Evolutionary conservation across 495 filamentous ascomycete species (phyloP).

Genomic region (Trichoderma reesei): DNA sequence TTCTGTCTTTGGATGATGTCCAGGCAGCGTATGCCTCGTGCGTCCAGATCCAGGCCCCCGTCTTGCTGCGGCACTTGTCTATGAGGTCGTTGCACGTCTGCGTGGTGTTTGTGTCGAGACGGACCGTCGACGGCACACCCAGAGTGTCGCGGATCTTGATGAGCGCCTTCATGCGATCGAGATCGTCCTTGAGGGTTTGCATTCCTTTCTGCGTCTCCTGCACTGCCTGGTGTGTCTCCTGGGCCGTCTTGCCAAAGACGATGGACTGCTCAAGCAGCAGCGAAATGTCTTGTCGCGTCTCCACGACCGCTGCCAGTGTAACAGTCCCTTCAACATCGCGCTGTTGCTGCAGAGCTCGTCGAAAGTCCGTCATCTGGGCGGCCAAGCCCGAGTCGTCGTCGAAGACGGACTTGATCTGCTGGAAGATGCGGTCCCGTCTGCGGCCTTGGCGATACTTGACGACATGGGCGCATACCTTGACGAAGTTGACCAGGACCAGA

Average conservation of each 20-base stretch:
- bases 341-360: conserved; percentile 12
- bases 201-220: conserved; percentile 12
- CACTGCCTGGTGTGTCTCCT: conserved; percentile 12
- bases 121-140: conserved; percentile 14
- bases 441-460: conserved; percentile 15
- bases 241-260: conserved; percentile 10
- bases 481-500: conserved; percentile 14
- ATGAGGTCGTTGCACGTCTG: conserved; percentile 26
- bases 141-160: conserved; percentile 22
- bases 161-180: conserved; percentile 17
- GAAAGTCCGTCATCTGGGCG: conserved; percentile 11
- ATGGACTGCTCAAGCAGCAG: background rate
- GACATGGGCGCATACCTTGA: conserved; percentile 15
- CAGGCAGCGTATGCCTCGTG: conserved; percentile 10
- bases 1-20: background rate
- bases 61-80: conserved; percentile 13
- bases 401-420: conserved; percentile 12
- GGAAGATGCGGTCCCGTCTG: conserved; percentile 11
- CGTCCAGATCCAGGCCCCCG: conserved; percentile 14
- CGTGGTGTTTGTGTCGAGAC: conserved; percentile 26
- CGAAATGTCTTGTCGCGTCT: conserved; percentile 2
- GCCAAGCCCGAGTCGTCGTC: conserved; percentile 14
- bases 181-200: conserved; percentile 15
- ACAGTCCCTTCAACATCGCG: conserved; percentile 14
- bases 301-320: conserved; percentile 8